Evolutionary conservation across 2,329 filamentous ascomycete genomes (phyloP).

Genomic region (Rachicladosporium sp.): DNA sequence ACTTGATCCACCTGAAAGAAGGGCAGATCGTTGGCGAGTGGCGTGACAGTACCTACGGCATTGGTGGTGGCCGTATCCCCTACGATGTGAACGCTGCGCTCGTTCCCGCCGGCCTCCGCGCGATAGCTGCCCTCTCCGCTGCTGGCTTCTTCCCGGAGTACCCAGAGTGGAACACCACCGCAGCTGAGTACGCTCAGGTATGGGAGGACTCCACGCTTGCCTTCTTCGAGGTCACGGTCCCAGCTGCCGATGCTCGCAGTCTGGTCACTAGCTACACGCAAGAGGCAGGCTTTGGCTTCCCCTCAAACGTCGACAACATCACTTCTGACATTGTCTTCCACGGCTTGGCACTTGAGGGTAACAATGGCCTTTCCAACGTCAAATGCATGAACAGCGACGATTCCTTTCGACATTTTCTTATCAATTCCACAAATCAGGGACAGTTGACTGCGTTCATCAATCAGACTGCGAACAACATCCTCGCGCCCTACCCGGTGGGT

Average conservation of each 20-base stretch:
- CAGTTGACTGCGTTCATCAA: constrained; percentile 47
- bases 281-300: constrained; percentile 26
- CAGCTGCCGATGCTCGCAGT: constrained; percentile 30
- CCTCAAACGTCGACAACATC: constrained; percentile 31
- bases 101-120: constrained; percentile 47
- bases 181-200: constrained; percentile 41
- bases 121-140: constrained; percentile 41
- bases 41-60: constrained; percentile 48
- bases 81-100: constrained; percentile 55
- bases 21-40: constrained; percentile 47
- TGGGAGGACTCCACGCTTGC: constrained; percentile 50
- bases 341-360: constrained; percentile 44
- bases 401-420: constrained; percentile 50
- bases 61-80: constrained; percentile 51
- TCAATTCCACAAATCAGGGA: constrained; percentile 43
- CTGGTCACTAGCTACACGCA: constrained; percentile 39
- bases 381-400: constrained; percentile 52
- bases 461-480: constrained; percentile 45
- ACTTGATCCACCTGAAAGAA: constrained; percentile 46
- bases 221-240: constrained; percentile 43
- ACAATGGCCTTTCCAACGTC: constrained; percentile 37
- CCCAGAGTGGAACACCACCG: constrained; percentile 33
- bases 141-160: constrained; percentile 40
- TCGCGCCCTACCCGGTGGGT: constrained; percentile 46
- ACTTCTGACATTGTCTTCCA: constrained; percentile 40